phyloP scores from a whole-genome alignment of 2,329 filamentous ascomycete genomes.

The Orbilia javanica region DNA sequence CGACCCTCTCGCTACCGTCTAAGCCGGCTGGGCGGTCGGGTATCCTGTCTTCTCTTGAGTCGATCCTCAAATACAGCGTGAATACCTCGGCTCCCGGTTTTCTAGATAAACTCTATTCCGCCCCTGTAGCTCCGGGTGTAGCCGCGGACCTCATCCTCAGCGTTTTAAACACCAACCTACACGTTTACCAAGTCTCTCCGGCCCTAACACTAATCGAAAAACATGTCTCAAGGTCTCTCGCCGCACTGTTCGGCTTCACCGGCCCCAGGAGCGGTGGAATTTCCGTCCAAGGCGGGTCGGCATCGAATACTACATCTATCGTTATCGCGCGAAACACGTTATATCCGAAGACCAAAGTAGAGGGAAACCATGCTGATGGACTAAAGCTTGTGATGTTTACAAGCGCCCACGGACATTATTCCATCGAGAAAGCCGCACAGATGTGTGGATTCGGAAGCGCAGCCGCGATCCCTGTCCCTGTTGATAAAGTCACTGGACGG shows the following conservation, averaged over 20 bases:
- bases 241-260: conserved; percentile 79
- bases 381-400: conserved; percentile 83
- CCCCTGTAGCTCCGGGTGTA: conserved; percentile 87
- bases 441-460: conserved; percentile 84
- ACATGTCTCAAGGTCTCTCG: conserved; percentile 78
- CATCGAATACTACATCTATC: conserved; percentile 86
- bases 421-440: conserved; percentile 92
- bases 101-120: conserved; percentile 93
- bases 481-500: conserved; percentile 70
- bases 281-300: conserved; percentile 81
- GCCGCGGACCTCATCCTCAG: conserved; percentile 86
- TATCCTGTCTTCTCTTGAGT: conserved; percentile 76
- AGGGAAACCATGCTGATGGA: conserved; percentile 74
- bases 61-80: conserved; percentile 85
- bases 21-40: conserved; percentile 74
- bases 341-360: conserved; percentile 80
- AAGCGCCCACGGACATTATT: conserved; percentile 91
- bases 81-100: conserved; percentile 99
- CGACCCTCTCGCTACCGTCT: conserved; percentile 33
- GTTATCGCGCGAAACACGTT: conserved; percentile 88
- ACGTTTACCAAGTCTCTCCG: conserved; percentile 94
- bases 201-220: conserved; percentile 90
- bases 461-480: conserved; percentile 79
- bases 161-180: conserved; percentile 91
- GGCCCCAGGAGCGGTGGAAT: conserved; percentile 79